phyloP scores from a whole-genome alignment of 768 basidiomycete genomes.

The Phlebiopsis flavidoalba region DNA sequence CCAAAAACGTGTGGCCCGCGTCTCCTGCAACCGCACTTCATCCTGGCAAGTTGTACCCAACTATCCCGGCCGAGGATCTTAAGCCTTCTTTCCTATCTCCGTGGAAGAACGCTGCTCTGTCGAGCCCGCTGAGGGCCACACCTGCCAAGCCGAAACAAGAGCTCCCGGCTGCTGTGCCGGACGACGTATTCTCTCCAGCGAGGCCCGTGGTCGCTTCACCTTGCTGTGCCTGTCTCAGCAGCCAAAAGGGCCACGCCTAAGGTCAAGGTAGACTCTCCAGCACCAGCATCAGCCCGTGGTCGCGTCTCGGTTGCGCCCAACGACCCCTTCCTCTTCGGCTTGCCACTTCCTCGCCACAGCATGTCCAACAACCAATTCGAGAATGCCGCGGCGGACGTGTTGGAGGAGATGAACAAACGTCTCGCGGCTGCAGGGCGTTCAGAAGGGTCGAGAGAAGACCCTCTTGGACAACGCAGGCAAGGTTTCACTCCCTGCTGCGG shows the following conservation, averaged over 20 bases:
- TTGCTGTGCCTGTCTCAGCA: not conserved
- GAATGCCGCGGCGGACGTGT: constrained; percentile 58
- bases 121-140: constrained; percentile 15
- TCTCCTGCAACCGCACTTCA: constrained; percentile 26
- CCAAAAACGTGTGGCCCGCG: constrained; percentile 35
- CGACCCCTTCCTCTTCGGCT: constrained; percentile 73
- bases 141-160: constrained; percentile 7
- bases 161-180: constrained; percentile 28
- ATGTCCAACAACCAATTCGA: constrained; percentile 65
- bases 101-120: not conserved
- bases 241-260: not conserved
- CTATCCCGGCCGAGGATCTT: constrained; percentile 29
- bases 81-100: constrained; percentile 5
- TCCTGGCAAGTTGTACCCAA: constrained; percentile 33
- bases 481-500: not conserved
- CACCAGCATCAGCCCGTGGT: not conserved
- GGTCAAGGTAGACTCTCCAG: not conserved
- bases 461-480: constrained; percentile 33
- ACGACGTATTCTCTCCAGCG: constrained; percentile 40
- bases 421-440: constrained; percentile 53
- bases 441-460: constrained; percentile 39
- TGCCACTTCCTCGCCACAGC: constrained; percentile 58
- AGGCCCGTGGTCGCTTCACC: constrained; percentile 14
- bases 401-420: constrained; percentile 80
- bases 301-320: constrained; percentile 22